A percentile compares a stretch with the other conserved stretches of the same genome.
Evolutionary conservation across 148 eudicot species (phyloP).

Genomic region (Diospyros lotus): DNA sequence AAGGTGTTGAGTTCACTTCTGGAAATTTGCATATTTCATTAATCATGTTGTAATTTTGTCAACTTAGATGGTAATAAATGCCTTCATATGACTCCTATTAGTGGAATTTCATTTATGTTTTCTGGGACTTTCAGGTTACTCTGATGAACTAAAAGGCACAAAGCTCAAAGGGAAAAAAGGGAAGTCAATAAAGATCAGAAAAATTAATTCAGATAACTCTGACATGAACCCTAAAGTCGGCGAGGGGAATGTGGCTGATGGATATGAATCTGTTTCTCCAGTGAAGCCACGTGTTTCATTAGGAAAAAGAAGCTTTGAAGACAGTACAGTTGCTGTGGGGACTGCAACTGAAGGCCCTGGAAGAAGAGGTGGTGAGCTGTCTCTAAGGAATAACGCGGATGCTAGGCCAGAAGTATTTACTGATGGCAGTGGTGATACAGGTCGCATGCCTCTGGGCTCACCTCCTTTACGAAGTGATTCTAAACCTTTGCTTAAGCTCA

Average conservation of each 20-base stretch:
- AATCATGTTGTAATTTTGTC: background rate
- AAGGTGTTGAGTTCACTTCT: slow-evolving; percentile 4
- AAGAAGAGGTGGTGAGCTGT: slow-evolving; percentile 39
- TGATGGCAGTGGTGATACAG: slow-evolving; percentile 28
- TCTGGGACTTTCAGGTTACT: slow-evolving; percentile 30
- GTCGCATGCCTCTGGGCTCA: slow-evolving; percentile 26
- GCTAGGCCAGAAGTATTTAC: slow-evolving; percentile 29
- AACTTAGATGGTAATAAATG: background rate
- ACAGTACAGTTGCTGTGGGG: slow-evolving; percentile 22
- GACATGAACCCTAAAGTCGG: slow-evolving; percentile 29
- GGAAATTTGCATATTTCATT: background rate
- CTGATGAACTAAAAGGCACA: slow-evolving; percentile 33
- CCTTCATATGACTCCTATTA: background rate
- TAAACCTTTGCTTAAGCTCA: slow-evolving; percentile 67
- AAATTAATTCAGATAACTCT: slow-evolving; percentile 37
- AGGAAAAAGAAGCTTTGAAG: slow-evolving; percentile 34
- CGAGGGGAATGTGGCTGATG: slow-evolving; percentile 28
- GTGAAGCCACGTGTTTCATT: slow-evolving; percentile 25
- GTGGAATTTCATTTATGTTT: background rate
- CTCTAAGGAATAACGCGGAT: slow-evolving; percentile 40
- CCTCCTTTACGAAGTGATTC: slow-evolving; percentile 51
- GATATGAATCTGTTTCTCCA: slow-evolving; percentile 35
- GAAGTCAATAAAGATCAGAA: slow-evolving; percentile 59
- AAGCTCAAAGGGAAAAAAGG: slow-evolving; percentile 44
- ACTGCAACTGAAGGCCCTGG: slow-evolving; percentile 24